Evolutionary conservation across 2,329 filamentous ascomycete species (phyloP).

Genomic region (Stachybotrys chlorohalonatus): DNA sequence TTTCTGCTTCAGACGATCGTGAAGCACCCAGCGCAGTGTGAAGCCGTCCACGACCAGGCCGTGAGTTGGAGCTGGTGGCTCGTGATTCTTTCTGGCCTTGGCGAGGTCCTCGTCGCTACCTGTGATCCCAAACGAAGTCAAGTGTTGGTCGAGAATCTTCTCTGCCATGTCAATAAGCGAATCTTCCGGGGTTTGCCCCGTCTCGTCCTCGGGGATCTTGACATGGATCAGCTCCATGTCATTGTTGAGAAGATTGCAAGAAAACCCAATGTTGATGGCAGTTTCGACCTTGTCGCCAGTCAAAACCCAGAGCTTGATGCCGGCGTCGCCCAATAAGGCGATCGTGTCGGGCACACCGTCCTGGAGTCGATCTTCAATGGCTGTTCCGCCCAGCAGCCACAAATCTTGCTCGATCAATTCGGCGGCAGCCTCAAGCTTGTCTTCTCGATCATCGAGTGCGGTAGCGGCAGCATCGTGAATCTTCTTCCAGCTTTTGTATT

Average conservation of each 20-base stretch:
- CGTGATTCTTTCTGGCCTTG: constrained; percentile 71
- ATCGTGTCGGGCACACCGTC: constrained; percentile 97
- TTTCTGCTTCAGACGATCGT: constrained; percentile 77
- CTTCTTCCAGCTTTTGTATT: constrained; percentile 77
- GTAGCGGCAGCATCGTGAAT: constrained; percentile 83
- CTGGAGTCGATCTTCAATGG: constrained; percentile 93
- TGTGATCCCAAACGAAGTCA: constrained; percentile 66
- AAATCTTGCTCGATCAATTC: constrained; percentile 88
- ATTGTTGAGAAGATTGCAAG: constrained; percentile 93
- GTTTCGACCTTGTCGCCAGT: constrained; percentile 99
- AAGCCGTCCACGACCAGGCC: constrained; percentile 94
- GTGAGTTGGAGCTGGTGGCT: constrained; percentile 78
- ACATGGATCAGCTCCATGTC: constrained; percentile 95
- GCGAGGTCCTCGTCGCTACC: constrained; percentile 81
- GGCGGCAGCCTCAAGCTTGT: constrained; percentile 83
- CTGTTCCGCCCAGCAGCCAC: constrained; percentile 81
- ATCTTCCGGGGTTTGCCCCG: constrained; percentile 36
- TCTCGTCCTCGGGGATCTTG: constrained; percentile 69
- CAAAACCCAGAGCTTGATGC: constrained; percentile 97
- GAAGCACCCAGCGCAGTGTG: constrained; percentile 77
- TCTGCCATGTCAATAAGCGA: constrained; percentile 50
- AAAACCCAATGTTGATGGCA: constrained; percentile 99
- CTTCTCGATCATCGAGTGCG: constrained; percentile 76
- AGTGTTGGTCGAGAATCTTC: constrained; percentile 63
- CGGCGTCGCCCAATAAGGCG: constrained; percentile 77